These are phyloP conservation scores for Cyberlindnera misumaiensis DNA, from an alignment of 805 yeast genomes.

Conservation along the genomic window DNA sequence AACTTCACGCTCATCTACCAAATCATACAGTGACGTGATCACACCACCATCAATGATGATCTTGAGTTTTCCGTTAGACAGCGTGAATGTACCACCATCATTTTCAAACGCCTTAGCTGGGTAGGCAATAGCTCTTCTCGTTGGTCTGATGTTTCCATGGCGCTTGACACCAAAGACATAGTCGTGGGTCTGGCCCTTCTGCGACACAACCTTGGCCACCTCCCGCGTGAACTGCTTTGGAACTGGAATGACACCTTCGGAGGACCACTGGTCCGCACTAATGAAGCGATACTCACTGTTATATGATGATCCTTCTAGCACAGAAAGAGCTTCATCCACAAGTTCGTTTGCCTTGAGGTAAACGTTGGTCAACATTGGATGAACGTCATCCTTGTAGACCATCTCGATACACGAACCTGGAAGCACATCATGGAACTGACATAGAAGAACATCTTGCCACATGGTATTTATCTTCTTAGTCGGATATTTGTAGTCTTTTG, in stretches of 20 bases:
- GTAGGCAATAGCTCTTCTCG: constrained; percentile 24
- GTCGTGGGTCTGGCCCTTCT: constrained; percentile 16
- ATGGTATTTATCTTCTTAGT: constrained; percentile 53
- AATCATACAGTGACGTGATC: constrained; percentile 58
- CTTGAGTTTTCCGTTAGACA: constrained; percentile 56
- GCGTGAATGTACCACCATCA: constrained; percentile 35
- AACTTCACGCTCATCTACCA: constrained; percentile 52
- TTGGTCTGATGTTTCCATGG: constrained; percentile 9
- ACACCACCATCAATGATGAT: constrained; percentile 58
- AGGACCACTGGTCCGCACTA: constrained; percentile 63
- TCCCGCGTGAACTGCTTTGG: constrained; percentile 14
- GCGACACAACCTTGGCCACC: constrained; percentile 4
- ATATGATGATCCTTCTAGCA: constrained; percentile 7
- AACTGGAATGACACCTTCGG: constrained; percentile 35
- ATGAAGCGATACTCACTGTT: constrained; percentile 25
- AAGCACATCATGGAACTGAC: constrained; percentile 96
- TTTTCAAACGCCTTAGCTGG: constrained; percentile 43
- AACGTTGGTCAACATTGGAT: constrained; percentile 63
- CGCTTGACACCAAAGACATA: constrained; percentile 13
- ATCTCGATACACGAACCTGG: constrained; percentile 95
- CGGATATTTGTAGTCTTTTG: constrained; percentile 61
- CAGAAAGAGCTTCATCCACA: constrained; percentile 32
- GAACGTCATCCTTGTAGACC: constrained; percentile 85
- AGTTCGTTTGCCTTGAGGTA: constrained; percentile 46
- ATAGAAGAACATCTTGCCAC: constrained; percentile 86